phyloP scores from a whole-genome alignment of 441 rosid species.

The Sinapis alba region DNA sequence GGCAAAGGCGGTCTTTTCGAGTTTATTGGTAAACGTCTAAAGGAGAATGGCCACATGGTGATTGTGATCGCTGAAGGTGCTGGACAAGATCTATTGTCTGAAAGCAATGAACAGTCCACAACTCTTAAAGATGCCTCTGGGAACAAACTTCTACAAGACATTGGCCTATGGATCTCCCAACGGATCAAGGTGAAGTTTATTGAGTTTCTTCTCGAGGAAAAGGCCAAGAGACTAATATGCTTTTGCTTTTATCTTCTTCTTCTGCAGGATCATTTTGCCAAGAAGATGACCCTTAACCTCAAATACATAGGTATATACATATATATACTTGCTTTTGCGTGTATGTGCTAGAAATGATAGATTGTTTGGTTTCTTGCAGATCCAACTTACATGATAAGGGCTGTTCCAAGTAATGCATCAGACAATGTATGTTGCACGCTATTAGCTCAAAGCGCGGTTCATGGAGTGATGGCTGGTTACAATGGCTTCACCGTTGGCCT shows the following conservation, averaged over 20 bases:
- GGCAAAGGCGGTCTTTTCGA: conserved; percentile 80
- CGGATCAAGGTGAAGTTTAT: conserved; percentile 54
- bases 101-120: conserved; percentile 36
- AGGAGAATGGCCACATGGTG: conserved; percentile 83
- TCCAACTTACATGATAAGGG: conserved; percentile 86
- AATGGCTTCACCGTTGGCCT: conserved; percentile 83
- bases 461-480: conserved; percentile 92
- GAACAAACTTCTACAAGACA: conserved; percentile 69
- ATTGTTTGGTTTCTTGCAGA: conserved; percentile 42
- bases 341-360: neutral
- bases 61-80: conserved; percentile 85
- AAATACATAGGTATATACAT: conserved; percentile 62
- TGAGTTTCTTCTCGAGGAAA: neutral
- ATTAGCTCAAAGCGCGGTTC: conserved; percentile 84
- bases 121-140: conserved; percentile 73
- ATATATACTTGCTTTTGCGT: neutral
- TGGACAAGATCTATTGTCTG: conserved; percentile 71
- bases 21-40: conserved; percentile 59
- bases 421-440: conserved; percentile 82
- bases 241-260: neutral
- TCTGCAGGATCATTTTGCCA: conserved; percentile 66
- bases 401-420: conserved; percentile 77
- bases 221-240: neutral
- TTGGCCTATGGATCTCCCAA: conserved; percentile 73
- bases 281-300: conserved; percentile 64